Conservation (phyloP, 129 eudicot species). For the Dittrichia graveolens region DNA sequence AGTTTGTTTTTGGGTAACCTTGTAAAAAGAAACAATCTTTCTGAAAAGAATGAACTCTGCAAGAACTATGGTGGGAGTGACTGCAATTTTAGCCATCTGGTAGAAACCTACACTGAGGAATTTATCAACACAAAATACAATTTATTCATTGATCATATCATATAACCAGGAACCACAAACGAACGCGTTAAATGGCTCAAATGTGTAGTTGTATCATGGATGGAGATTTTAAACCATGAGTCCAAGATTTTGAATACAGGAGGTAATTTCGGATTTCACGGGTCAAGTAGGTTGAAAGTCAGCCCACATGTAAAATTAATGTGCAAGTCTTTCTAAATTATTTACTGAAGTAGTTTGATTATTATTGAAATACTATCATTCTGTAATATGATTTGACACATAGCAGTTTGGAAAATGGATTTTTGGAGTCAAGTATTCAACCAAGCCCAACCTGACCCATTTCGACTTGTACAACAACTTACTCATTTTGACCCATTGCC, state of each 20-base stretch:
- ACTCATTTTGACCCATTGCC: neutral
- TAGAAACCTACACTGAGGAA: conserved; percentile 86
- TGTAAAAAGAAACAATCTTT: conserved; percentile 58
- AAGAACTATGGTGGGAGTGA: conserved; percentile 87
- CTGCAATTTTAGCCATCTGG: conserved; percentile 92
- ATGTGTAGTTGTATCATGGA: neutral
- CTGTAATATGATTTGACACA: too few relatives aligned
- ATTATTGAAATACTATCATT: neutral
- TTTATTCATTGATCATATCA: neutral
- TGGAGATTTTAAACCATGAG: neutral
- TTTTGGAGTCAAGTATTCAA: too few relatives aligned
- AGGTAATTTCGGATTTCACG: neutral
- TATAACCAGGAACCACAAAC: neutral
- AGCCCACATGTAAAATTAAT: too few relatives aligned
- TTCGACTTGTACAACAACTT: neutral
- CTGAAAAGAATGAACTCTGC: conserved; percentile 69
- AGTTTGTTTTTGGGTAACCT: conserved; percentile 40
- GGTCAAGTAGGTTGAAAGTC: neutral
- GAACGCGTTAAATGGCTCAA: neutral
- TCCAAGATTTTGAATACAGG: too few relatives aligned
- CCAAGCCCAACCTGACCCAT: too few relatives aligned
- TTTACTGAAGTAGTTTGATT: neutral
- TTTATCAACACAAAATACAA: conserved; percentile 1
- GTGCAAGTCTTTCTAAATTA: too few relatives aligned
- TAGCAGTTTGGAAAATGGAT: too few relatives aligned